Conservation (phyloP, 208 protist species). For the Wallacemonas sp. region DNA sequence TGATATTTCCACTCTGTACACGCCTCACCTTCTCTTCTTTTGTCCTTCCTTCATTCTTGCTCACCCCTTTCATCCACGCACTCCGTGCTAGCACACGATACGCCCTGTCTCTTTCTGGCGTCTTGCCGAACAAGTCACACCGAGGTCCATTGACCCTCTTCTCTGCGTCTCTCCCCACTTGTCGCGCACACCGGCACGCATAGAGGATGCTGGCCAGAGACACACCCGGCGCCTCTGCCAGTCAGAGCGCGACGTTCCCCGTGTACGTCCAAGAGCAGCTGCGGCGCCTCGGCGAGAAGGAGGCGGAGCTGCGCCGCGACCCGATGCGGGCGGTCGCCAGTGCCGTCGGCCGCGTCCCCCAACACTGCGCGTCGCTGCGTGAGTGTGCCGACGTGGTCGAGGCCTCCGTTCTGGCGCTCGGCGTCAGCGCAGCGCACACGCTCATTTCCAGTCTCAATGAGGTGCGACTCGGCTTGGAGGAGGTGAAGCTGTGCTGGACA, state of each 20-base stretch:
- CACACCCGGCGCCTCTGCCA: not conserved
- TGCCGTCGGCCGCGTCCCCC: conserved; percentile 43
- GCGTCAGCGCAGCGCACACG: conserved; percentile 55
- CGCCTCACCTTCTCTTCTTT: too few species aligned
- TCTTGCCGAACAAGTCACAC: too few species aligned
- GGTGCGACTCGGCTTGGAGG: conserved; percentile 48
- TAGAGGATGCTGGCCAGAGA: not conserved
- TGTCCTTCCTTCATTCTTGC: too few species aligned
- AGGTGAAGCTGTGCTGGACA: conserved; percentile 36
- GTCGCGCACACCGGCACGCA: too few species aligned
- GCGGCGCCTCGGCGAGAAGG: conserved; percentile 29
- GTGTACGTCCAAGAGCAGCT: conserved; percentile 51
- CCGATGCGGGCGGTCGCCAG: conserved; percentile 36
- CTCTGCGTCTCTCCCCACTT: too few species aligned
- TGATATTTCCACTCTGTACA: too few species aligned
- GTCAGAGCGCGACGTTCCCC: conserved; percentile 29
- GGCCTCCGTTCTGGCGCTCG: conserved; percentile 69
- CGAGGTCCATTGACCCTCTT: too few species aligned
- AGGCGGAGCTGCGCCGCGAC: conserved; percentile 30
- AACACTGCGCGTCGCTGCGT: conserved; percentile 41
- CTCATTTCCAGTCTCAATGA: conserved; percentile 51
- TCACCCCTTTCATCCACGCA: too few species aligned
- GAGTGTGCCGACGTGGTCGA: conserved; percentile 69
- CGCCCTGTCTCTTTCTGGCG: too few species aligned
- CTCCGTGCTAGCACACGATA: too few species aligned